Base-by-base conservation (phyloP, 768 basidiomycete species). In the Tylopilus sp. region DNA sequence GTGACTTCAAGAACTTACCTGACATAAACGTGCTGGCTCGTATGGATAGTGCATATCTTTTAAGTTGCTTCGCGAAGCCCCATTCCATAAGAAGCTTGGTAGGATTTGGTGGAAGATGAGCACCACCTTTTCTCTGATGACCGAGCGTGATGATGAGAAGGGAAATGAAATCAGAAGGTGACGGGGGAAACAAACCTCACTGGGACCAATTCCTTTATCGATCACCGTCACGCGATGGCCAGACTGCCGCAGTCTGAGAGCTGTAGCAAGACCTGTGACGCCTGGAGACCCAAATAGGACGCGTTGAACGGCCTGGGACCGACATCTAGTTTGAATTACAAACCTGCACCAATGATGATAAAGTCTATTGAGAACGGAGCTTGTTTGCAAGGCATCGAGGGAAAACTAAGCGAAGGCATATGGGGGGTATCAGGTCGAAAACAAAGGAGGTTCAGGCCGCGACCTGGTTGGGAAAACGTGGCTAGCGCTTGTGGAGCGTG, bases 161-260 rank as follows among this genome's bases (percentile, higher is more conserved):
- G 11, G 43, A 15, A 30, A 23, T 7, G 28, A 6, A 13, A 50
- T 21, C 35, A 31, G 21, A 28, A 8, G 30, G 15, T 1, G 50
- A 35, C 15, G 18, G 13, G 11, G 30, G 4, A 31, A 43, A 49
- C 68, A n/a, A 17, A 77, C 76, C 57, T 73, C 71, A 22, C 67
- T 61, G 20, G 72, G 74, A 20, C 77, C 78, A 52, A 71, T 66
- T 12, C 70, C 71, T 53, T 75, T 72, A 54, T 86, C 85, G 22
- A 86, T 53, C 2, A 87, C 73, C 1, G 74, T 71, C 30, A 86
- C 83, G 25, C 71, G 68, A 66, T 87, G 85, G 5, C 85, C 85
- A 12, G 79, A 76, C 51, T 74, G 76, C 38, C 73, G 71, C 38
- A 87, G 69, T n/a, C 79, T 69, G 60, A 76, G 79, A 9, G 84